Base-by-base conservation (phyloP, 306 rosid genomes). In the Cicer yamashitae region DNA sequence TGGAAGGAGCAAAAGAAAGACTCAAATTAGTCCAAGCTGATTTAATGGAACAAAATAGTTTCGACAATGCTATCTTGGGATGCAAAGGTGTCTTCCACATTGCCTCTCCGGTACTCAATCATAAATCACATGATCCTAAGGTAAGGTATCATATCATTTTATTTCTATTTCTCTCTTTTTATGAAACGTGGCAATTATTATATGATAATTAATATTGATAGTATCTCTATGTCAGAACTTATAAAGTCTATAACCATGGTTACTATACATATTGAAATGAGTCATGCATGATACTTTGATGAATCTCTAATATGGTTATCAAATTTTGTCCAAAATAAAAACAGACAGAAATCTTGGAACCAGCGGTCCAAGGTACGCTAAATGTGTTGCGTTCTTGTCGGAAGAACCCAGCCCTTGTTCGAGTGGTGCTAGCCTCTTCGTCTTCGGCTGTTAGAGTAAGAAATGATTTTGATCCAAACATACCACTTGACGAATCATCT, bases 51-150 rank as follows among this genome's bases (percentile, higher is more conserved):
- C 88, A 89, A 81, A 81, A 87, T 5, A 91, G 96, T 83, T 94
- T 94, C 22, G 98, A 91, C 75, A 78, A 85, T 4, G 97, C 96
- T 0, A 86, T 94, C 70, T 78, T 78, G 52, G 98, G 93, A 65
- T 91, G 98, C 71, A 81, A 84, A 69, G 96, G 97, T 22, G 93
- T 94, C 44, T 94, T 94, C 82, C 97, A 94, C 77, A 86, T 93
- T 0, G 97, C 97, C 76, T 94, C 97, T 41, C 98, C 98, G 11
- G 98, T 91, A 3, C 76, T 88, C 25, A 89, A 53, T 47, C 78
- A 75, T 76, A 70, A 86, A 4, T 74, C 93, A 38, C 76, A 89
- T 82, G 86, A 91, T 84, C 93, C 98, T 12, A 86, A 91, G 96
- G 97, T 85, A 71, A 84, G 86, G 40, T 64, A 41, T 47, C 5